A percentile compares a stretch with the other conserved stretches of the same genome.
These are phyloP conservation scores for Diaporthe eres DNA, from an alignment of 2,329 filamentous ascomycete genomes.

Conservation along the genomic window DNA sequence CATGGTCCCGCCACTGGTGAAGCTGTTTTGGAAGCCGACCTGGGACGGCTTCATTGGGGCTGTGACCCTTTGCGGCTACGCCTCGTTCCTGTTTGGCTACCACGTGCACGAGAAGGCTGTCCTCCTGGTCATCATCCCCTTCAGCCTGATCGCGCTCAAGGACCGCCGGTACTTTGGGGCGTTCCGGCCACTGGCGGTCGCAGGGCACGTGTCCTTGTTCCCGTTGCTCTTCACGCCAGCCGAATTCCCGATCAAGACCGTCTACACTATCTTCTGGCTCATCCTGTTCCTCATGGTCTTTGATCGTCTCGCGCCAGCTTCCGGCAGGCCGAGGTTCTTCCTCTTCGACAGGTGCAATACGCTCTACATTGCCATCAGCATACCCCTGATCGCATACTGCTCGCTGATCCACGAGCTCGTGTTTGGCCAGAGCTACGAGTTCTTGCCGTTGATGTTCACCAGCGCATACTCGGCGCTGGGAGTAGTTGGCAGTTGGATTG, in stretches of 20 bases:
- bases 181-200: constrained; percentile 91
- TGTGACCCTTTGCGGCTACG: constrained; percentile 93
- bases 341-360: constrained; percentile 91
- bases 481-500: constrained; percentile 96
- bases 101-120: constrained; percentile 99
- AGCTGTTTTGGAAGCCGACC: constrained; percentile 83
- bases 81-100: constrained; percentile 98
- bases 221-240: constrained; percentile 91
- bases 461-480: constrained; percentile 95
- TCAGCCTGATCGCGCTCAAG: constrained; percentile 90
- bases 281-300: constrained; percentile 88
- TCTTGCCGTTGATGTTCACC: constrained; percentile 96
- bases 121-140: constrained; percentile 92
- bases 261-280: constrained; percentile 94
- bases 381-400: constrained; percentile 91
- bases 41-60: constrained; percentile 93
- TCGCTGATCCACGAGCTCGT: constrained; percentile 86
- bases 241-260: constrained; percentile 94
- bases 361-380: constrained; percentile 89
- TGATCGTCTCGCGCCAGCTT: constrained; percentile 88
- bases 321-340: constrained; percentile 85
- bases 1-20: constrained; percentile 83
- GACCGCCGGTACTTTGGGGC: constrained; percentile 92
- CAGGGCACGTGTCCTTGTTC: constrained; percentile 95
- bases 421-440: constrained; percentile 88